Base-by-base conservation (phyloP, 148 eudicot species). In the Rhododendron williamsianum region DNA sequence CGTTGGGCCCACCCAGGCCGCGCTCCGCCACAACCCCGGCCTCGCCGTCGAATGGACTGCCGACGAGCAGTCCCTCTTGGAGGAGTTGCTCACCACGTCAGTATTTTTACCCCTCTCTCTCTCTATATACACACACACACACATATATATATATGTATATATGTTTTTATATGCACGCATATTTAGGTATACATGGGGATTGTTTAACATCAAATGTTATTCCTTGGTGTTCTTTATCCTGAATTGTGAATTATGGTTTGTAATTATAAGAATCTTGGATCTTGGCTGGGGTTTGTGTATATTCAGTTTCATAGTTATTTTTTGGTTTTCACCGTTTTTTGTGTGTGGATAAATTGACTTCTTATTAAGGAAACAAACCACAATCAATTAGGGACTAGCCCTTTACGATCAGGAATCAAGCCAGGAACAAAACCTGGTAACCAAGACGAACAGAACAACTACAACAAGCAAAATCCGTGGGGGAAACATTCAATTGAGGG, bases 11-110 rank as follows among this genome's bases (percentile, higher is more conserved):
- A 89, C 89, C 3, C 86, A 87, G 87, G 87, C 93, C 6, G 93
- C 91, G 18, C 90, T 97, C 82, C 87, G 90, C 79, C 99, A 95
- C 85, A 90, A 93, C 56, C 95, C 98, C 2, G 99, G 98, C 15
- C 82, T 95, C 49, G 88, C 92, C 58, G 90, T 91, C 2, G 92
- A 93, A 54, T 97, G 99, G 99, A 90, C 92, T 18, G 41, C 89
- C 71, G 98, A 97, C 46, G 99, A 97, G 88, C 98, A 95, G 87
- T 82, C 92, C 25, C 84, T 88, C 35, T 86, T 97, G 76, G 94
- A 95, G 72, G 96, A 93, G 43, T 92, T 97, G 60, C 92, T 95
- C 74, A 45, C 85, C 87, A 92, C 90, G 99, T 97, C 77, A 82
- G 95, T 87, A 18, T 83, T 84, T 72, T 46, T 84, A 23, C 43